Evolutionary conservation across 768 basidiomycete species (phyloP), one percentile per base, ranked within the genome.

Genomic region (Punctularia strigosozonata): DNA sequence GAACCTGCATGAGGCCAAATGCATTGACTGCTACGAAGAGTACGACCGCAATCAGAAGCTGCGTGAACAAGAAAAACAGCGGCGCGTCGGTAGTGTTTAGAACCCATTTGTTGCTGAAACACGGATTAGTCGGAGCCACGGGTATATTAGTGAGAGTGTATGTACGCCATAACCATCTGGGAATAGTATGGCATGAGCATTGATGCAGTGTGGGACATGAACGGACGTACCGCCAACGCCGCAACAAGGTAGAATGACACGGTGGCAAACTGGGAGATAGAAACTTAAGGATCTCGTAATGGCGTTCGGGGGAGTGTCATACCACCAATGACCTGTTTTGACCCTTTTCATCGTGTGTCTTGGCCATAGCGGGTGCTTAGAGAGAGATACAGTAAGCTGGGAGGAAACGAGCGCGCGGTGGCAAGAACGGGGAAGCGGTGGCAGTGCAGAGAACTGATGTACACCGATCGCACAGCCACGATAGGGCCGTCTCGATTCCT

Each of bases 81-180:
- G 90, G 90, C 2, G 74, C 73, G 12, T 66, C 55, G 14, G 87
- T 85, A 17, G 61, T 60, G 54, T 81, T 79, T 21, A 94, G 66
- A 10, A 92, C 90, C 87, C 85, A 88, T 82, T 91, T 89, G 50
- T 89, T 89, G 26, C 85, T 88, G 57, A 2, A 41, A 30, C 12
- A 28, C 43, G 31, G 41, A 45, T 39, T 37, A 43, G 26, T 43
- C 45, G 31, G 31, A 28, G 24, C 4, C 26, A 31, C 30, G 22
- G n/a, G n/a, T 21, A 36, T 7, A 19, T 28, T 38, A 20, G 25
- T n/a, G 46, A 22, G 31, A 15, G 26, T 21, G 4, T 20, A 55
- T 54, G 43, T 68, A 89, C 81, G 85, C 89, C 73, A 91, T 80
- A 48, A 91, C 81, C 88, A 91, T 89, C 86, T 89, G 53, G 17